A percentile compares a stretch with the other conserved stretches of the same genome.
phyloP scores from a whole-genome alignment of 805 yeast species.

The Priceomyces melissophilus region DNA sequence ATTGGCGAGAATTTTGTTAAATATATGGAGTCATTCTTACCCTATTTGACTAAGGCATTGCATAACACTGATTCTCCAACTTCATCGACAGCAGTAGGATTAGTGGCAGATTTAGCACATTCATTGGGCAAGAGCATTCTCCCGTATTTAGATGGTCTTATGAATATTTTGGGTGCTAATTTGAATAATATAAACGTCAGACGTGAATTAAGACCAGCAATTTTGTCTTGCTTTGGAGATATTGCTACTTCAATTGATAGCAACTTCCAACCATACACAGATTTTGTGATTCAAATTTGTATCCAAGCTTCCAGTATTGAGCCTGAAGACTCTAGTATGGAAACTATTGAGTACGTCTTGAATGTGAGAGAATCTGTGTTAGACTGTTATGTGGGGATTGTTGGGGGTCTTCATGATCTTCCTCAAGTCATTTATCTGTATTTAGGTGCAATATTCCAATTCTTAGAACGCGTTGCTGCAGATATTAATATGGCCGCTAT shows the following conservation, averaged over 20 bases:
- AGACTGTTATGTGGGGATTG: slow-evolving; percentile 93
- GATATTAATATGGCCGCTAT: slow-evolving; percentile 59
- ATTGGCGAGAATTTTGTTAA: slow-evolving; percentile 66
- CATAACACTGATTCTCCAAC: slow-evolving; percentile 79
- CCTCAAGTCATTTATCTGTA: slow-evolving; percentile 66
- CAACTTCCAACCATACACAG: slow-evolving; percentile 71
- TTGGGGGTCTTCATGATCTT: slow-evolving; percentile 75
- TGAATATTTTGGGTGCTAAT: slow-evolving; percentile 76
- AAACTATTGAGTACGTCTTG: slow-evolving; percentile 71
- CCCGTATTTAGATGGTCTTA: slow-evolving; percentile 75
- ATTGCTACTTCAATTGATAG: slow-evolving; percentile 85
- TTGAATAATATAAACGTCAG: slow-evolving; percentile 65
- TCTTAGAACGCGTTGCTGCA: slow-evolving; percentile 55
- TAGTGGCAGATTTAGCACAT: slow-evolving; percentile 91
- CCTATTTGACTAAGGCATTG: slow-evolving; percentile 75
- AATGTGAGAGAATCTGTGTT: slow-evolving; percentile 82
- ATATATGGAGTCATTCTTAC: slow-evolving; percentile 80
- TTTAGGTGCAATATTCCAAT: slow-evolving; percentile 66
- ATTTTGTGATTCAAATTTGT: slow-evolving; percentile 77
- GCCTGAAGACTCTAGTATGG: slow-evolving; percentile 66
- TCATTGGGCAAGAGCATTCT: slow-evolving; percentile 73
- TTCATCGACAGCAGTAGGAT: slow-evolving; percentile 87
- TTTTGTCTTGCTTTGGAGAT: slow-evolving; percentile 92
- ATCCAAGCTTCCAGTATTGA: slow-evolving; percentile 58
- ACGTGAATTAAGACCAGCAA: slow-evolving; percentile 81